Conservation (phyloP, 805 yeast species). For the Saccharomycopsis babjevae region DNA sequence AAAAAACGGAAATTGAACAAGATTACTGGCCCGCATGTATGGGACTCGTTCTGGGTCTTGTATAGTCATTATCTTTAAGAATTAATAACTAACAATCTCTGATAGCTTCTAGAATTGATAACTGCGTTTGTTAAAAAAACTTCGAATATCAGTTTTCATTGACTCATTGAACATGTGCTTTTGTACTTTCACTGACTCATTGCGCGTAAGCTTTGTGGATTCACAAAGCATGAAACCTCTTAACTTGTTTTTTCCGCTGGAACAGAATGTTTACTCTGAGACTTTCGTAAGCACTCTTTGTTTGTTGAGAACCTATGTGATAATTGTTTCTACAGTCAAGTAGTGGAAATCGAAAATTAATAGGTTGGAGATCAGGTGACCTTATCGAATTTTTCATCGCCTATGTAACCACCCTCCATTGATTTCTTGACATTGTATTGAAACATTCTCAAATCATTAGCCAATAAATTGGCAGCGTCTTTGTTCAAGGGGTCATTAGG, state of each 20-base stretch:
- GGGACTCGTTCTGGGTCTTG: neutral
- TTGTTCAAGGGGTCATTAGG: conserved; percentile 88
- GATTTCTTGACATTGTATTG: conserved; percentile 2
- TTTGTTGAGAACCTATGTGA: no score
- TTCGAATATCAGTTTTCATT: no score
- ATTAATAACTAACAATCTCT: neutral
- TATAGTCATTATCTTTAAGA: neutral
- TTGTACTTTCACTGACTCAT: no score
- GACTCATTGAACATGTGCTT: no score
- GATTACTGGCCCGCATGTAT: neutral
- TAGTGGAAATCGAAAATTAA: no score
- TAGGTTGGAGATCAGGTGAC: neutral
- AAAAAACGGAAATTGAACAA: no score
- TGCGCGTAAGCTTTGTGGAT: no score
- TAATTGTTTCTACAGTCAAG: neutral
- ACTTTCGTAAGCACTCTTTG: no score
- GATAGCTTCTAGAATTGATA: neutral
- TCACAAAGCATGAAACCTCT: no score
- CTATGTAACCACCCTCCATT: conserved; percentile 8
- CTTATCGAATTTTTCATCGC: conserved; percentile 4
- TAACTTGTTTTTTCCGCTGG: no score
- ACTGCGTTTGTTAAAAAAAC: no score
- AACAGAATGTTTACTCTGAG: no score
- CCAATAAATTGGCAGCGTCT: conserved; percentile 63
- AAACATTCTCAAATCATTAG: conserved; percentile 38